Base-by-base conservation (phyloP, 192 early-diverging fungal genomes). In the Podochytrium sp. region DNA sequence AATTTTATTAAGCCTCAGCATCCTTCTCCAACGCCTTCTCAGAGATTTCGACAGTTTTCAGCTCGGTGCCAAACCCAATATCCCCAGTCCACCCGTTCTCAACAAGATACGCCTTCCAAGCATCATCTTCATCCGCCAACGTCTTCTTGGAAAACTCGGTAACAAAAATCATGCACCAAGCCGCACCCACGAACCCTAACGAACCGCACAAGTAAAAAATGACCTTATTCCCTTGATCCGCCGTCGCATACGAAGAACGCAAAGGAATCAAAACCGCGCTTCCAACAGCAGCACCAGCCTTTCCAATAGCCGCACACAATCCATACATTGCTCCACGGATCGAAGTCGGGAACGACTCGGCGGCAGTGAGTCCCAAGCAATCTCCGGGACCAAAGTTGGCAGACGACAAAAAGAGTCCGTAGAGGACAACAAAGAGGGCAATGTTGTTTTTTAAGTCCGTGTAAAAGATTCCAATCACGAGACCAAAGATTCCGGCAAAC, bases 331-430 rank as follows among this genome's bases (percentile, higher is more conserved):
- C 81, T 38, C 84, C 84, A 47, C 84, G 74, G 4, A 85, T 72
- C 25, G 82, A 76, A 12, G 84, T 85, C 12, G 83, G 79, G 37
- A 73, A 79, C 27, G 78, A 27, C 29, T 78, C 82, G 32, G 74
- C 74, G n/a, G 79, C 57, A 23, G 78, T 73, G 7, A 84, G 40
- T 25, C 80, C 77, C 79, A 33, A 27, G 55, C 55, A 57, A 27
- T 57, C 55, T 20, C 84, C 85, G 32, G 80, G 80, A 6, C 82
- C 82, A 59, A 84, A 77, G 32, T 86, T 79, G 49, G 82, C 81
- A 53, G 84, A 78, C 57, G 78, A 80, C 62, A 88, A 71, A 62
- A 84, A 88, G 32, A 87, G 49, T 59, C 86, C 86, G 55, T 88
- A 88, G 27, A 85, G 73, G 33, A 87, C 76, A 42, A 88, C 81